A percentile compares a stretch with the other conserved stretches of the same genome.
Evolutionary conservation across 768 basidiomycete genomes (phyloP).

Genomic region (Mycena kentingensis): DNA sequence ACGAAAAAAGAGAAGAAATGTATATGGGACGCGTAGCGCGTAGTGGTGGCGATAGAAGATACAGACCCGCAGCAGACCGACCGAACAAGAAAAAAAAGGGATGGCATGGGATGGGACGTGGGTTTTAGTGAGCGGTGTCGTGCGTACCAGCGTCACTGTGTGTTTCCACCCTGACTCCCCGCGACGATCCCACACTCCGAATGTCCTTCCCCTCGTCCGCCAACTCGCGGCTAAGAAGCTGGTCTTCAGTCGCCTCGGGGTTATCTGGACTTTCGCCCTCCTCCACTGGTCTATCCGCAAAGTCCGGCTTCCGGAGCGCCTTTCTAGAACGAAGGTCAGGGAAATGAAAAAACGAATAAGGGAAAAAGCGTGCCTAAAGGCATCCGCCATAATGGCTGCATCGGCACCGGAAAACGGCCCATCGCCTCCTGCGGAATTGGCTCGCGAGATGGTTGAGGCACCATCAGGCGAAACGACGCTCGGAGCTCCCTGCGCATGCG

Average conservation of each 20-base stretch:
- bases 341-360: no score
- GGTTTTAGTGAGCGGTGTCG: constrained; percentile 41
- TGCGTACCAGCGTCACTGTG: constrained; percentile 54
- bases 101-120: constrained; percentile 24
- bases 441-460: constrained; percentile 68
- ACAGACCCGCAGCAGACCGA: constrained; percentile 28
- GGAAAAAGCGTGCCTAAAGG: no score
- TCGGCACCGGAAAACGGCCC: constrained; percentile 82
- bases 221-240: constrained; percentile 69
- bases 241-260: constrained; percentile 36
- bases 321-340: no score
- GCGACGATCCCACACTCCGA: constrained; percentile 76
- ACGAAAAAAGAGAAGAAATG: constrained; percentile 25
- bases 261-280: constrained; percentile 66
- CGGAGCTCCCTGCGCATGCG: constrained; percentile 36
- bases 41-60: constrained; percentile 24
- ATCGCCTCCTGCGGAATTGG: constrained; percentile 60
- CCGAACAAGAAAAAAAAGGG: constrained; percentile 12
- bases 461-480: constrained; percentile 65
- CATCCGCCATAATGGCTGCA: constrained; percentile 91
- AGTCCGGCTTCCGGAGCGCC: constrained; percentile 87
- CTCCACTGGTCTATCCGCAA: constrained; percentile 67
- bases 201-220: constrained; percentile 91
- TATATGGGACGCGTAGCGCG: no score
- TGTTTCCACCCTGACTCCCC: constrained; percentile 79